These are phyloP conservation scores for Leccinum barrowsii DNA, from an alignment of 768 basidiomycete genomes.

Conservation along the genomic window DNA sequence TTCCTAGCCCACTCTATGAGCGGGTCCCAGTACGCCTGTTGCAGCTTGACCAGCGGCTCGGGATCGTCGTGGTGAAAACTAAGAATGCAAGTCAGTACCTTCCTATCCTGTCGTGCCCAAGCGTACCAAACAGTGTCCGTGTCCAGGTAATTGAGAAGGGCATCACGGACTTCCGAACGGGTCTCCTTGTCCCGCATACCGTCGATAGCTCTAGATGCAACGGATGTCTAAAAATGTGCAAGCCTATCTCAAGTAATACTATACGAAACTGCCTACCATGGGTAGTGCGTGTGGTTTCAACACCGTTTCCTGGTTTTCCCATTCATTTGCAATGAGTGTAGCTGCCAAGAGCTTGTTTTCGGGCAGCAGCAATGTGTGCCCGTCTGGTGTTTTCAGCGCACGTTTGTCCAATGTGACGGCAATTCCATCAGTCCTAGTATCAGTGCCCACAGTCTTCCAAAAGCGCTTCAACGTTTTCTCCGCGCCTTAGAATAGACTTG, in stretches of 20 bases:
- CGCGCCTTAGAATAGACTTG: conserved; percentile 52
- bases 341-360: conserved; percentile 68
- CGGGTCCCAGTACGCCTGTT: conserved; percentile 85
- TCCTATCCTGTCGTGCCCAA: neutral
- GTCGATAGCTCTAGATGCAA: conserved; percentile 89
- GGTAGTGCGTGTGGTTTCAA: conserved; percentile 90
- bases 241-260: neutral
- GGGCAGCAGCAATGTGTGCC: conserved; percentile 73
- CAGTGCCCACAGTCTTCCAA: conserved; percentile 89
- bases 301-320: conserved; percentile 87
- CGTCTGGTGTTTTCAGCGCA: conserved; percentile 83
- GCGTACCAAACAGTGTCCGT: conserved; percentile 90
- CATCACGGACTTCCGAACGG: conserved; percentile 58
- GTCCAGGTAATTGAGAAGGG: conserved; percentile 81
- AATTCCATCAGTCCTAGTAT: conserved; percentile 49
- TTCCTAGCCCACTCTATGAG: conserved; percentile 73
- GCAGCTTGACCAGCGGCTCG: conserved; percentile 68
- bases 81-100: conserved; percentile 1
- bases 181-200: conserved; percentile 55
- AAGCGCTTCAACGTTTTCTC: conserved; percentile 86
- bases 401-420: conserved; percentile 78
- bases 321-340: conserved; percentile 87
- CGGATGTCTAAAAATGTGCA: conserved; percentile 64
- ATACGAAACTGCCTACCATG: conserved; percentile 53
- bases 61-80: conserved; percentile 86